Conservation (phyloP, 331 rosid species). For the Phaseolus coccineus region DNA sequence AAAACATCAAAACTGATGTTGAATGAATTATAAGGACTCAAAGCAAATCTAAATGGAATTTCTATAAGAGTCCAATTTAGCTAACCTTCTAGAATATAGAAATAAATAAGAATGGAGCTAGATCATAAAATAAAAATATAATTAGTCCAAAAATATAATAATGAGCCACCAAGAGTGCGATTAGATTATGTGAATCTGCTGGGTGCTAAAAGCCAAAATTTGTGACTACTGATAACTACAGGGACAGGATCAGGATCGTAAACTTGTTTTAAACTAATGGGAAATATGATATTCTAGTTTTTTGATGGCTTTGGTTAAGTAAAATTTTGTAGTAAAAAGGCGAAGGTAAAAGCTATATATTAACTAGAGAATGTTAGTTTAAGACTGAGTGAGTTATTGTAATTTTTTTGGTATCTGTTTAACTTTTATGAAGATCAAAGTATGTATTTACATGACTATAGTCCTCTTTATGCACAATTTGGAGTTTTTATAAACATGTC, state of each 20-base stretch:
- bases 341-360: slow-evolving; percentile 21
- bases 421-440: too few relatives aligned
- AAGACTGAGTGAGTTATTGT: too few relatives aligned
- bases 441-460: background rate
- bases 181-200: slow-evolving; percentile 28
- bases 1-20: background rate
- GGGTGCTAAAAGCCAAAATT: slow-evolving; percentile 28
- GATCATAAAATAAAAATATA: background rate
- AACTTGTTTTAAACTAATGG: background rate
- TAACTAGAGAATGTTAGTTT: too few relatives aligned
- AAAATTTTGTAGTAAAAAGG: slow-evolving; percentile 4
- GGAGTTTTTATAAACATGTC: slow-evolving; percentile 9
- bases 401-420: too few relatives aligned
- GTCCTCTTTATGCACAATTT: slow-evolving; percentile 15
- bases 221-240: slow-evolving; percentile 28
- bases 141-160: background rate
- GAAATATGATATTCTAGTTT: slow-evolving; percentile 14
- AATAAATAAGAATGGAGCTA: background rate
- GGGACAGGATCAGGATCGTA: background rate
- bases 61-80: background rate
- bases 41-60: background rate
- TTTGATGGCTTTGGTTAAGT: background rate
- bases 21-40: background rate
- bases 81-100: background rate
- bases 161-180: background rate